phyloP scores from a whole-genome alignment of 306 rosid species.

The Comarum palustre region DNA sequence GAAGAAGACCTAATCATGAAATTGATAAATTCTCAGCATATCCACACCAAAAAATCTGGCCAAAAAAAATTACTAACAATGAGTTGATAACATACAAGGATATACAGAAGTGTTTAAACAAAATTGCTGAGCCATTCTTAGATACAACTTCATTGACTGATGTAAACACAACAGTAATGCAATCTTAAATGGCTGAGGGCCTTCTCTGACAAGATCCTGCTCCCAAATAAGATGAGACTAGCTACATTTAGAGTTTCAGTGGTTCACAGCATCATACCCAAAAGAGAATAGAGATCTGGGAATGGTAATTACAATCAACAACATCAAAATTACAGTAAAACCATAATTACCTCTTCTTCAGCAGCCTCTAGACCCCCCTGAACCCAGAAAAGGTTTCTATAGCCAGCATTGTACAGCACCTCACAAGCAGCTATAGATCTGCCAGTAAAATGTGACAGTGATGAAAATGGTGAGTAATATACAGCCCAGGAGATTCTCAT shows the following conservation, averaged over 20 bases:
- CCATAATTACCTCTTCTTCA: constrained; percentile 66
- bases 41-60: not conserved
- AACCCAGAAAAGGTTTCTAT: constrained; percentile 88
- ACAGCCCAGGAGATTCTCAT: not conserved
- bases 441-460: constrained; percentile 23
- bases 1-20: too few relatives aligned
- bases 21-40: too few relatives aligned
- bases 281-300: not conserved
- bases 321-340: not conserved
- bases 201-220: constrained; percentile 89
- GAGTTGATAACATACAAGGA: constrained; percentile 23
- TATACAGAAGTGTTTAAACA: not conserved
- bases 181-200: constrained; percentile 62
- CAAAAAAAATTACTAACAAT: not conserved
- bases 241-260: constrained; percentile 21
- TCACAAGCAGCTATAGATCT: constrained; percentile 94
- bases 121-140: constrained; percentile 12
- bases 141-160: not conserved
- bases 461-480: constrained; percentile 5
- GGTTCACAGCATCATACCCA: constrained; percentile 15
- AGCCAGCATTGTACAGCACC: constrained; percentile 73
- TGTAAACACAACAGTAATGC: not conserved
- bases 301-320: constrained; percentile 11
- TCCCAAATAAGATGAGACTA: constrained; percentile 30
- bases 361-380: constrained; percentile 93